Evolutionary conservation across 208 protist genomes (phyloP).

Genomic region (Crithidia mellificae): DNA sequence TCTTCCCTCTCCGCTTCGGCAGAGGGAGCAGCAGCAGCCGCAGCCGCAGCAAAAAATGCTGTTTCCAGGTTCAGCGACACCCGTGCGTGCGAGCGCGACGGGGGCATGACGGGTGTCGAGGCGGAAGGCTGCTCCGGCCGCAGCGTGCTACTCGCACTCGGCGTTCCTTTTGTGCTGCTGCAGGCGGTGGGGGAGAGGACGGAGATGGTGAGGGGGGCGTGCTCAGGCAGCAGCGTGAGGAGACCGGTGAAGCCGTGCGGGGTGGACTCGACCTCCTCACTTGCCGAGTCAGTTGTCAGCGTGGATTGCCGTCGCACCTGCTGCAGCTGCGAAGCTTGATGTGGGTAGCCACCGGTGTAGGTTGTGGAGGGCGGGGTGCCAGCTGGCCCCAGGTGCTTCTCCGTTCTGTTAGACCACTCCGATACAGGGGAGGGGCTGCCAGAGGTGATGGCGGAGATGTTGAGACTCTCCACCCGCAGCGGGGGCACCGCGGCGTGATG

Average conservation of each 20-base stretch:
- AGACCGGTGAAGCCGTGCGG: not conserved
- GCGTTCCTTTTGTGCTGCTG: not conserved
- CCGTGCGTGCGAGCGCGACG: not conserved
- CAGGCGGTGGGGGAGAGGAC: not conserved
- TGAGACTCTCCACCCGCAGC: slow-evolving; percentile 6
- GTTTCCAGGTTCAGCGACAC: slow-evolving; percentile 1
- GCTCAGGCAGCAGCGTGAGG: not conserved
- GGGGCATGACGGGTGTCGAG: not conserved
- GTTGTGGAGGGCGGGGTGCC: not conserved
- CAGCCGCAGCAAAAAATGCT: not conserved
- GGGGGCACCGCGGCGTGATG: not conserved
- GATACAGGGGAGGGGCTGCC: slow-evolving; percentile 15
- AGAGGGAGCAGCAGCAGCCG: not conserved
- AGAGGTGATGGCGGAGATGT: slow-evolving; percentile 16
- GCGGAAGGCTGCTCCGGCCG: not conserved
- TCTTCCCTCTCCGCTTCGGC: too few relatives aligned
- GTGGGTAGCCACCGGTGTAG: not conserved
- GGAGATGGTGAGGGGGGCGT: not conserved
- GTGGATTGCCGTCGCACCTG: not conserved
- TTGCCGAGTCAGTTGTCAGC: not conserved
- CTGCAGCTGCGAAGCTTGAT: not conserved
- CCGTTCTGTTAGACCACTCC: slow-evolving; percentile 17
- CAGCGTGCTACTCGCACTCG: not conserved
- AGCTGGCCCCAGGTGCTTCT: slow-evolving; percentile 5
- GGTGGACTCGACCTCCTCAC: too few relatives aligned